Base-by-base conservation (phyloP, 495 filamentous ascomycete genomes). In the Poronia punctata region DNA sequence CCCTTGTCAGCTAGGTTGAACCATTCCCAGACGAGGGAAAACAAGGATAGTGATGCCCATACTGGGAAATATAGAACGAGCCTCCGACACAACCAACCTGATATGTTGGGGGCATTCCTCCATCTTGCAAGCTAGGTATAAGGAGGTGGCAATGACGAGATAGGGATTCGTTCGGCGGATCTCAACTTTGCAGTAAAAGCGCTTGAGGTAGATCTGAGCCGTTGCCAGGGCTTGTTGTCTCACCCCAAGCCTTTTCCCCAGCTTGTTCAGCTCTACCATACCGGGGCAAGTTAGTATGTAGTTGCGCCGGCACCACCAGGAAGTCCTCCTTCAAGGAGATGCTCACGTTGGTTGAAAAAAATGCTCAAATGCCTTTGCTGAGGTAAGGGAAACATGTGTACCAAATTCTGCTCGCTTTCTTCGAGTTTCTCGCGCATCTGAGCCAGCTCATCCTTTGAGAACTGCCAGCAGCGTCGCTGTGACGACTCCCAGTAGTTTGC, bases 41-140 rank as follows among this genome's bases (percentile, higher is more conserved):
- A 46, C 18, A 61, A 42, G 35, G 19, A 34, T 37, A 30, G 27
- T 19, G 25, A 32, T 15, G 36, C 40, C 40, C 71, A 30, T 73
- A 82, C 85, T 80, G 55, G 87, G 84, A 87, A 88, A 98, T 28
- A 89, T 67, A 34, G 77, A 72, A n/a, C 87, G 78, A 4, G 89
- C 86, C 60, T 98, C 90, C 4, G 75, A 78, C 2, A 88, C 79
- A 29, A 98, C 76, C 35, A 89, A 74, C 22, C 90, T 76, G 45
- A 98, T 97, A 61, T 98, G 93, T 60, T 95, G 89, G 19, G 92
- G 93, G 47, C 82, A 90, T 64, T 98, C 92, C 61, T 98, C 92
- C 85, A 94, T 95, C 64, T 98, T 98, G 67, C 88, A 94, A 33
- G 93, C 92, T 23, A 98, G 71, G 63, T 98, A 98, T 45, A 97